Base-by-base conservation (phyloP, 768 basidiomycete species). In the Lenzites betulinus region DNA sequence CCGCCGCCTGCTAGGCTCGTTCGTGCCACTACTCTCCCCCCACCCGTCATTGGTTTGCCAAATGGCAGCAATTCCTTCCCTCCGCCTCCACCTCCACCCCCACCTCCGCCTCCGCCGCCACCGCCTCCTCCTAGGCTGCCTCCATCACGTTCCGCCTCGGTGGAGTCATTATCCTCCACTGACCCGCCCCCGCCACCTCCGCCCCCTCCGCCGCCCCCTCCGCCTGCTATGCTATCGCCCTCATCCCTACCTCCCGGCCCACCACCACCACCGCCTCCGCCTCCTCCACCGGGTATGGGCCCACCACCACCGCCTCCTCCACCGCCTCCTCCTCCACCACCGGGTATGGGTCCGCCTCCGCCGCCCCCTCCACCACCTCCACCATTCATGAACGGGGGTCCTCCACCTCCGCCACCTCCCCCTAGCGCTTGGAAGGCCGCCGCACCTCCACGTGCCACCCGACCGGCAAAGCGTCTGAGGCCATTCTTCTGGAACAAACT, bases 401-500 rank as follows among this genome's bases (percentile, higher is more conserved):
- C 77, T 2, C 80, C 79, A 0, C 78, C 76, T n/a, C 75, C 77
- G 2, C 78, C 79, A 1, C 76, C 75, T 63, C 2, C 71, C 61
- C 16, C 73, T 1, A 75, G 79, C 2, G 44, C 56, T 4, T 65
- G 57, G 52, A 60, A 39, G 41, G 48, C 46, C 28, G 51, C 49
- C 12, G 30, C 30, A 4, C 33, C 43, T 48, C 30, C 54, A 56
- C 69, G 76, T 62, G 62, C 70, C 8, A 64, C 68, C 25, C 78
- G 77, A 13, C 85, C 87, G n/a, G 66, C 71, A 2, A 87, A 85
- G 67, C 81, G 82, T 48, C 71, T 92, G 52, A 89, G 90, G 72
- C 91, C 95, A 2, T 94, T 97, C 77, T 93, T 93, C 71, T 96
- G 95, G 94, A 89, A 86, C 64, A 95, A 96, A 66, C 62, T 95